These are phyloP conservation scores for Raphanus hybrid DNA, from an alignment of 441 rosid genomes.

Conservation along the genomic window DNA sequence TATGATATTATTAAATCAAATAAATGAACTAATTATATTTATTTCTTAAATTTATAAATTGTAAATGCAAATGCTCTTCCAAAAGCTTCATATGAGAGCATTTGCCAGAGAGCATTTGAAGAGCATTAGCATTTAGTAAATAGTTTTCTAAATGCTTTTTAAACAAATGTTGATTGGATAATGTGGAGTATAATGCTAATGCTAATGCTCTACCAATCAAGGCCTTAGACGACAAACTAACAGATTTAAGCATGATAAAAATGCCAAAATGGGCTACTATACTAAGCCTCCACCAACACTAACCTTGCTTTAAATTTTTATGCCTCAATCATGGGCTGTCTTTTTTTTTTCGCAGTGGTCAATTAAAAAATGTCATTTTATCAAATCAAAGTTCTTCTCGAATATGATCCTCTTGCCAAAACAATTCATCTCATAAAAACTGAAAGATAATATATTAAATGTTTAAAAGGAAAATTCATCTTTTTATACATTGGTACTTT, in stretches of 20 bases:
- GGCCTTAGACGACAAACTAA: conserved; percentile 35
- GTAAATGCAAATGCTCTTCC: too few relatives aligned
- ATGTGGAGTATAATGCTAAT: too few relatives aligned
- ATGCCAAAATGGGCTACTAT: conserved; percentile 32
- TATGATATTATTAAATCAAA: too few relatives aligned
- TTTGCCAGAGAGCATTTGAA: too few relatives aligned
- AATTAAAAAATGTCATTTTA: conserved; percentile 15
- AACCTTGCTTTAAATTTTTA: conserved; percentile 28
- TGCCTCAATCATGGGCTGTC: conserved; percentile 40
- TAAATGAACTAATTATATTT: too few relatives aligned
- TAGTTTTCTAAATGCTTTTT: too few relatives aligned
- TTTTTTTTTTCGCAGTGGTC: conserved; percentile 17
- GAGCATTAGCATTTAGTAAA: too few relatives aligned
- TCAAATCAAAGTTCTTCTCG: conserved; percentile 31
- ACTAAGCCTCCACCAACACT: conserved; percentile 43
- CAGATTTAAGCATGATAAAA: conserved; percentile 25
- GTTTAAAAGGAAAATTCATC: not conserved
- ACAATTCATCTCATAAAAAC: not conserved
- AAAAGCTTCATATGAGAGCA: too few relatives aligned
- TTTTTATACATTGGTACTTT: conserved; percentile 28
- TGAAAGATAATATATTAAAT: conserved; percentile 19
- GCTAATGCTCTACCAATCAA: too few relatives aligned
- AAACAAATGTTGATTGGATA: too few relatives aligned
- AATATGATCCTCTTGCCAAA: conserved; percentile 38
- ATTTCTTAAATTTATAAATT: too few relatives aligned